These are phyloP conservation scores for Achaetomium macrosporum DNA, from an alignment of 2,329 filamentous ascomycete genomes.

Conservation along the genomic window DNA sequence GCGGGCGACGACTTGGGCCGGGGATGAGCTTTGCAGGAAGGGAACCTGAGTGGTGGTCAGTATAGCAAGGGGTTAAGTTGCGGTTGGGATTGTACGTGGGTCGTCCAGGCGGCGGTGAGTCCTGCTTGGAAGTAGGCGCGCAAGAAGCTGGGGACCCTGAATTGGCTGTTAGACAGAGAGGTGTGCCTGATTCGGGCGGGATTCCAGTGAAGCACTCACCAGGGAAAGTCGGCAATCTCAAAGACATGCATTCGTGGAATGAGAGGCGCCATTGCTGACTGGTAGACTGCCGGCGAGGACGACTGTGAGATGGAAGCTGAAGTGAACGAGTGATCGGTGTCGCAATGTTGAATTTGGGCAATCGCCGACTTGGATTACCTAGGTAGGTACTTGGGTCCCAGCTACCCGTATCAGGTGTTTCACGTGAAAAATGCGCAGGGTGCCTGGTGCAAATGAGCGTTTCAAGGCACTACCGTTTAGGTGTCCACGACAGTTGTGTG, in stretches of 20 bases:
- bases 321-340: not conserved
- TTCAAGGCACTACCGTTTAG: too few species aligned
- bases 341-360: not conserved
- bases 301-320: not conserved
- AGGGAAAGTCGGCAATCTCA: conserved; percentile 62
- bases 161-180: not conserved
- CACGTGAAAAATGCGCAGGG: too few species aligned
- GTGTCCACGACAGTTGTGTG: too few species aligned
- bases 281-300: too few species aligned
- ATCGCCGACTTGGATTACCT: too few species aligned
- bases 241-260: conserved; percentile 58
- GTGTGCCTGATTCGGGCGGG: too few species aligned
- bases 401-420: too few species aligned
- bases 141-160: conserved; percentile 61
- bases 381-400: too few species aligned
- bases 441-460: too few species aligned
- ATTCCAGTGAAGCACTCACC: conserved; percentile 37
- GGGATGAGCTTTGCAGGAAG: conserved; percentile 49
- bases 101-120: conserved; percentile 59
- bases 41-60: conserved; percentile 32
- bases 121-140: conserved; percentile 60
- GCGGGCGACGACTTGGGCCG: conserved; percentile 55
- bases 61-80: not conserved
- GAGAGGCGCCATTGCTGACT: conserved; percentile 39
- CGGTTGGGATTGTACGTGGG: conserved; percentile 33